A percentile compares a stretch with the other conserved stretches of the same genome.
Conservation (phyloP, 2,329 filamentous ascomycete species). For the Ophiocordyceps camponoti-floridani region DNA sequence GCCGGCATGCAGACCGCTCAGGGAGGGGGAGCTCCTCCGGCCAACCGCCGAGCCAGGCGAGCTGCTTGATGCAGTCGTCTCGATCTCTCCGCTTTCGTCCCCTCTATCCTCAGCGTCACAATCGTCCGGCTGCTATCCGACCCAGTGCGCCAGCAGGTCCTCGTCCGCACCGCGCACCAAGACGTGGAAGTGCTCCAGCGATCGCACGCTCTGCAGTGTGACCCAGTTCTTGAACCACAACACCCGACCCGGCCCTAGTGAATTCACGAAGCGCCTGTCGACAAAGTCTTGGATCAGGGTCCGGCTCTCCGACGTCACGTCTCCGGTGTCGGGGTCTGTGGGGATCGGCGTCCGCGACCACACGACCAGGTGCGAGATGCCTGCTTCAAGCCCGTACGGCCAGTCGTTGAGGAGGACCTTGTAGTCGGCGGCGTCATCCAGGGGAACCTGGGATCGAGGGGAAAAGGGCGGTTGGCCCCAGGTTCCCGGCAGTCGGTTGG, state of each 20-base stretch:
- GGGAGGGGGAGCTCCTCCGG: slow-evolving; percentile 15
- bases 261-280: slow-evolving; percentile 45
- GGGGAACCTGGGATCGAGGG: slow-evolving; percentile 29
- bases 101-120: not conserved
- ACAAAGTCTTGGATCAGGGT: slow-evolving; percentile 52
- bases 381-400: slow-evolving; percentile 61
- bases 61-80: slow-evolving; percentile 20
- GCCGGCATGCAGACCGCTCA: slow-evolving; percentile 23
- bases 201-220: slow-evolving; percentile 69
- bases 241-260: slow-evolving; percentile 31
- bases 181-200: slow-evolving; percentile 82
- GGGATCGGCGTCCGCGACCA: slow-evolving; percentile 77
- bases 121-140: slow-evolving; percentile 22
- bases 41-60: slow-evolving; percentile 36
- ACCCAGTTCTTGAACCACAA: slow-evolving; percentile 95
- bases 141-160: slow-evolving; percentile 35
- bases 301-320: slow-evolving; percentile 52
- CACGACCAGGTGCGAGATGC: slow-evolving; percentile 67
- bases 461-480: slow-evolving; percentile 49
- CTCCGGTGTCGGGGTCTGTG: slow-evolving; percentile 50
- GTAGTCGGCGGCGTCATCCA: slow-evolving; percentile 37
- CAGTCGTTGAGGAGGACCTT: slow-evolving; percentile 77
- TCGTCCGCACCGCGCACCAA: slow-evolving; percentile 37
- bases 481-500: slow-evolving; percentile 43
- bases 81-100: not conserved